phyloP scores from a whole-genome alignment of 345 rosid genomes.

The Populus alba region DNA sequence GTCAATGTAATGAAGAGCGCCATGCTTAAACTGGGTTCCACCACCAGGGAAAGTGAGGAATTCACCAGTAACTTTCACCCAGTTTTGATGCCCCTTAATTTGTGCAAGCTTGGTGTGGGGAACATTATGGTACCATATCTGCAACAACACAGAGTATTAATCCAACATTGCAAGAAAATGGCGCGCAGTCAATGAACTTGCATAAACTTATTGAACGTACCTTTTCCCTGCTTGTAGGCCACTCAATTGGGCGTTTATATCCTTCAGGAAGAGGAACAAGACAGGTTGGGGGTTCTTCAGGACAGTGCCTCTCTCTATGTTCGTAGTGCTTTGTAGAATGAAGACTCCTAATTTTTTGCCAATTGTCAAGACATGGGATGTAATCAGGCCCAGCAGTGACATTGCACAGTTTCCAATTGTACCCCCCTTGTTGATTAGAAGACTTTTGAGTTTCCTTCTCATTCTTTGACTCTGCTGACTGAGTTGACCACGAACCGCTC shows the following conservation, averaged over 20 bases:
- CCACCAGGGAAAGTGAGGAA: slow-evolving; percentile 97
- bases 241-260: background rate
- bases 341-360: slow-evolving; percentile 72
- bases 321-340: slow-evolving; percentile 79
- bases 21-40: slow-evolving; percentile 96
- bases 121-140: slow-evolving; percentile 93
- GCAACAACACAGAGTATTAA: slow-evolving; percentile 18
- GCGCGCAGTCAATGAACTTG: background rate
- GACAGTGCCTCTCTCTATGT: slow-evolving; percentile 98
- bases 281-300: slow-evolving; percentile 80
- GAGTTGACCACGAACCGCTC: slow-evolving; percentile 81
- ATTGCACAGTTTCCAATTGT: slow-evolving; percentile 84
- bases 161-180: background rate
- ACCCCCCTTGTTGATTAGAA: slow-evolving; percentile 39
- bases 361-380: slow-evolving; percentile 96
- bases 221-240: background rate
- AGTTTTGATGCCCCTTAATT: slow-evolving; percentile 91
- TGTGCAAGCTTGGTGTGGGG: slow-evolving; percentile 90
- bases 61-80: slow-evolving; percentile 92
- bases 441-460: slow-evolving; percentile 73
- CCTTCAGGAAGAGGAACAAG: slow-evolving; percentile 75
- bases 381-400: slow-evolving; percentile 85
- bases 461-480: slow-evolving; percentile 79
- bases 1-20: slow-evolving; percentile 95
- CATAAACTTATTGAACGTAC: background rate